These are phyloP conservation scores for Naganishia friedmannii DNA, from an alignment of 768 basidiomycete species.

Conservation along the genomic window DNA sequence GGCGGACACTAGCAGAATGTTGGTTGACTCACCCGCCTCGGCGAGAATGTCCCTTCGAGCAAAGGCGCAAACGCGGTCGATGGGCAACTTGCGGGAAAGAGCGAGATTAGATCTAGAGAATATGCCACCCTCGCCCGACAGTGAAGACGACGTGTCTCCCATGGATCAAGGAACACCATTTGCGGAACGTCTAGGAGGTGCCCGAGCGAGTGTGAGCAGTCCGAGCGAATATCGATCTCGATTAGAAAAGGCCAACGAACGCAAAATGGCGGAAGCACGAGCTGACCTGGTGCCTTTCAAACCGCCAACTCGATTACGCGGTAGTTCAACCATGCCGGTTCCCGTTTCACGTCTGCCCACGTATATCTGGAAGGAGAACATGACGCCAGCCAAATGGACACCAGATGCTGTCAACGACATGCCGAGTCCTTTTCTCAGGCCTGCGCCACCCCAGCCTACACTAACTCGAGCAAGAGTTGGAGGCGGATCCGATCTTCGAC, in stretches of 20 bases:
- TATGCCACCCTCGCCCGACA: slow-evolving; percentile 18
- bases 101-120: slow-evolving; percentile 22
- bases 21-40: slow-evolving; percentile 6
- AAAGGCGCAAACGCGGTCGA: slow-evolving; percentile 25
- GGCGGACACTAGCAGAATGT: slow-evolving; percentile 13
- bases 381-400: slow-evolving; percentile 50
- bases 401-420: slow-evolving; percentile 44
- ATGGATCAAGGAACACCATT: slow-evolving; percentile 32
- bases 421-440: slow-evolving; percentile 46
- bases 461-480: slow-evolving; percentile 15
- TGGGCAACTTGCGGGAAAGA: slow-evolving; percentile 27
- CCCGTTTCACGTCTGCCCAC: slow-evolving; percentile 40
- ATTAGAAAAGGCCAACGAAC: slow-evolving; percentile 3
- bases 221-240: slow-evolving; percentile 37
- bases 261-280: slow-evolving; percentile 14
- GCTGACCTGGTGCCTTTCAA: slow-evolving; percentile 1
- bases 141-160: slow-evolving; percentile 18
- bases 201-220: slow-evolving; percentile 42
- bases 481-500: slow-evolving; percentile 16
- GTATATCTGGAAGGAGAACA: slow-evolving; percentile 42
- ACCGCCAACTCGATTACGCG: slow-evolving; percentile 14
- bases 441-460: slow-evolving; percentile 5
- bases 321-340: slow-evolving; percentile 30
- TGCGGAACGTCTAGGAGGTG: not conserved
- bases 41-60: slow-evolving; percentile 21